phyloP scores from a whole-genome alignment of 768 basidiomycete genomes.

The Sistotremastrum suecicum region DNA sequence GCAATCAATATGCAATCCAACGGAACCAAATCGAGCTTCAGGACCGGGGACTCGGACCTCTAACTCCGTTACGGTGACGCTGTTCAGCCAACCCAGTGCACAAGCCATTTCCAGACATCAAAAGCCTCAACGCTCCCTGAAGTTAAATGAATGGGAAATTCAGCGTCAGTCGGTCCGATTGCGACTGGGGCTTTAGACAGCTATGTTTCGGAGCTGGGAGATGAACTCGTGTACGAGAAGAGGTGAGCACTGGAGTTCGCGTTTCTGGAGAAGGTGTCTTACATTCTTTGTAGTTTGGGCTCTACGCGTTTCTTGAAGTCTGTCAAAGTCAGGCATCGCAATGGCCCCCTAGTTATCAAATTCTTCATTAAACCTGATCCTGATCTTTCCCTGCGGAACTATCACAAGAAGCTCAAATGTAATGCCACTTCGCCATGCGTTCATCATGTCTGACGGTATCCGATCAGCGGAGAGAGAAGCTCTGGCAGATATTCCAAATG shows the following conservation, averaged over 20 bases:
- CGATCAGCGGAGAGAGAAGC: conserved; percentile 70
- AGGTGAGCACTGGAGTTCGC: conserved; percentile 35
- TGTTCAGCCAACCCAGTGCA: too few species aligned
- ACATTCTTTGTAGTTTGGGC: conserved; percentile 18
- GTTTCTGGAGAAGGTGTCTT: neutral
- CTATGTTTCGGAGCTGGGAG: conserved; percentile 77
- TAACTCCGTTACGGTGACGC: too few species aligned
- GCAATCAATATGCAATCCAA: too few species aligned
- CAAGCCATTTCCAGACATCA: too few species aligned
- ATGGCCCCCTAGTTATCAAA: conserved; percentile 53
- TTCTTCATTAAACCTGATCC: conserved; percentile 71
- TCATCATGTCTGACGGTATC: conserved; percentile 1
- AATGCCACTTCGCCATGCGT: neutral
- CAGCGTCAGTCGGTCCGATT: too few species aligned
- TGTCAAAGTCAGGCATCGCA: conserved; percentile 73
- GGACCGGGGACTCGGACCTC: too few species aligned
- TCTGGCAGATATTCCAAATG: conserved; percentile 71
- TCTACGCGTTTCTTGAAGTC: conserved; percentile 52
- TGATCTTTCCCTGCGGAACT: conserved; percentile 56
- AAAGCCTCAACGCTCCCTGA: too few species aligned
- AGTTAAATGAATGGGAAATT: too few species aligned
- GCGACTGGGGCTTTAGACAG: conserved; percentile 73
- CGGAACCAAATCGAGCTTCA: too few species aligned
- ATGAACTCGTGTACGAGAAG: conserved; percentile 83
- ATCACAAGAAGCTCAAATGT: conserved; percentile 69